phyloP scores from a whole-genome alignment of 768 basidiomycete genomes.

The Exidia glandulosa region DNA sequence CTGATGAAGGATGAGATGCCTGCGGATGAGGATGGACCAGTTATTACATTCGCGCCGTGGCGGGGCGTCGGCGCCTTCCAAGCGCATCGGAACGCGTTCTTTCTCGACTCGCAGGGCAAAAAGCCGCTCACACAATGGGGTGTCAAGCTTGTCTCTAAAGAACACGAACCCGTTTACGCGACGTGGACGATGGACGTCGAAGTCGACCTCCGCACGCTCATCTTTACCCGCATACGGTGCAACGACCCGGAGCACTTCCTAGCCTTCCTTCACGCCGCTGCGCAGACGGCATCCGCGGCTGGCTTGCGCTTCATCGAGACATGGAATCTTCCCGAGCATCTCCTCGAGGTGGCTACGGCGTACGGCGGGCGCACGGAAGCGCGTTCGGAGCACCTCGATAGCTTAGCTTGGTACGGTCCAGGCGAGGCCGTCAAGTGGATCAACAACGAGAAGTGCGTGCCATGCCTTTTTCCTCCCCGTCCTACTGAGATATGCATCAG shows the following conservation, averaged over 20 bases:
- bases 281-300: constrained; percentile 19
- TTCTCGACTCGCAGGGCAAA: not conserved
- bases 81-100: constrained; percentile 4
- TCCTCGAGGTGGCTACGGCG: constrained; percentile 17
- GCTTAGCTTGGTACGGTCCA: constrained; percentile 40
- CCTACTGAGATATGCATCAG: too few relatives aligned
- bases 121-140: too few relatives aligned
- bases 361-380: constrained; percentile 22
- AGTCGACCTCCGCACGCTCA: too few relatives aligned
- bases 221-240: too few relatives aligned
- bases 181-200: too few relatives aligned
- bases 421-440: constrained; percentile 31
- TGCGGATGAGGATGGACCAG: constrained; percentile 12
- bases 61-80: constrained; percentile 38
- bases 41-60: constrained; percentile 30
- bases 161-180: too few relatives aligned
- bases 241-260: too few relatives aligned
- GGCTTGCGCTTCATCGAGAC: constrained; percentile 31
- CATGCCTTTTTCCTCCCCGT: too few relatives aligned
- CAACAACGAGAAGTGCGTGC: constrained; percentile 39
- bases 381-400: constrained; percentile 30
- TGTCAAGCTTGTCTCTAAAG: too few relatives aligned
- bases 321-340: constrained; percentile 32
- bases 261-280: too few relatives aligned
- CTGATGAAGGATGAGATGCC: constrained; percentile 20